Base-by-base conservation (phyloP, 108 stramenopile genomes). In the Pseudonitzschia multiseries region DNA sequence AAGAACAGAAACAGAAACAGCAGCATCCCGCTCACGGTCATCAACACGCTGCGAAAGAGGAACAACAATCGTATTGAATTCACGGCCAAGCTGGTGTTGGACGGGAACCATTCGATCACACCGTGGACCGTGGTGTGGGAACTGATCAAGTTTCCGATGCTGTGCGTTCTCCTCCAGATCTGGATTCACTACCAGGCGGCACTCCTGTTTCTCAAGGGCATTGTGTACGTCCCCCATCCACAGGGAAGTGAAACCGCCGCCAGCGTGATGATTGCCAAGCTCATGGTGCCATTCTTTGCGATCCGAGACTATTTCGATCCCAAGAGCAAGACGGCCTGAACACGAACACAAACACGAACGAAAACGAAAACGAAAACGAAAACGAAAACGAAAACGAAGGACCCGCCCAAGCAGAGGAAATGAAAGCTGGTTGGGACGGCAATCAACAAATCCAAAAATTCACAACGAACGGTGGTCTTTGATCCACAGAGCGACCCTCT, bases 151-250 rank as follows among this genome's bases (percentile, higher is more conserved):
- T 89, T 79, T 79, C 96, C 96, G 12, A 63, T 89, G 50, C 89
- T 85, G 41, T 93, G 93, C 65, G 66, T 84, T 21, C 46, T 94
- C 21, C 82, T 94, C 64, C 96, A 96, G 72, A 64, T 96, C 27
- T 93, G 91, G 90, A 96, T 96, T 60, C 96, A 96, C 72, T 87
- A 83, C 40, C 86, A 96, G 67, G 96, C 96, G 21, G 52, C 89
- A 5, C 71, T 54, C 63, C 56, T 96, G 41, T 87, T 92, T 28
- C 42, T 84, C 22, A 96, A 94, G 76, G 92, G 92, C 13, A 80
- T 93, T 12, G 60, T 78, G 46, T 93, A 86, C 54, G 72, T 90
- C 48, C 89, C 91, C 14, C 93, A 96, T 80, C 96, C 96, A 3
- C 52, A 82, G 41, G 93, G 85, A 26, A 79, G 79, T 32, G 91